Evolutionary conservation across 768 basidiomycete genomes (phyloP), one percentile per base, ranked within the genome.

Genomic region (Leccinum variicolor): DNA sequence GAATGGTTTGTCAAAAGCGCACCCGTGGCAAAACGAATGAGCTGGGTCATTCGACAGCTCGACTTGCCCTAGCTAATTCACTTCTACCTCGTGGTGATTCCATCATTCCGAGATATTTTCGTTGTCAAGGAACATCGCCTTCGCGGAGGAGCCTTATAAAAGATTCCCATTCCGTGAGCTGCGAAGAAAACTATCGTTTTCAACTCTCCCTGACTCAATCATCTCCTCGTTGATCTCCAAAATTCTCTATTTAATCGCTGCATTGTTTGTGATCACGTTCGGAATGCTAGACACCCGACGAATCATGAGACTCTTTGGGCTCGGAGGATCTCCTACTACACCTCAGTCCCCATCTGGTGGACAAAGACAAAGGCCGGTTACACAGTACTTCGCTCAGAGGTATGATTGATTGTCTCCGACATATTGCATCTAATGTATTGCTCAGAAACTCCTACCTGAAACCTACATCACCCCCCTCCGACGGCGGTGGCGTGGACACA

Each of bases 221-320:
- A 56, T 57, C 58, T 39, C 58, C 36, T 52, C 39, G 15, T 21
- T 41, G 50, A 48, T 63, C 53, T 47, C 34, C 64, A 72, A 65
- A 61, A 73, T 73, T 72, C 54, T 63, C 39, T 62, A 64, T 58
- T 52, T 70, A 55, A 48, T 72, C 29, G 39, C 21, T 50, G 58
- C 56, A 41, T 52, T 65, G 46, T 53, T 63, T 28, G 60, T 64
- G 52, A 53, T 72, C 41, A 33, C 57, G 47, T 52, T 71, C 49
- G 68, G 69, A 54, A 74, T 72, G 70, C 60, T 74, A 60, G 66
- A 72, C 61, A 58, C 66, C 34, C 72, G 66, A 50, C 65, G 66
- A 57, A 65, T 73, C 66, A 69, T 70, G 72, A 74, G 53, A 48
- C 57, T 74, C 39, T 63, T 70, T 60, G 65, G 69, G 50, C 59